phyloP scores from a whole-genome alignment of 140 eudicot species.

The Senecio squalidus region DNA sequence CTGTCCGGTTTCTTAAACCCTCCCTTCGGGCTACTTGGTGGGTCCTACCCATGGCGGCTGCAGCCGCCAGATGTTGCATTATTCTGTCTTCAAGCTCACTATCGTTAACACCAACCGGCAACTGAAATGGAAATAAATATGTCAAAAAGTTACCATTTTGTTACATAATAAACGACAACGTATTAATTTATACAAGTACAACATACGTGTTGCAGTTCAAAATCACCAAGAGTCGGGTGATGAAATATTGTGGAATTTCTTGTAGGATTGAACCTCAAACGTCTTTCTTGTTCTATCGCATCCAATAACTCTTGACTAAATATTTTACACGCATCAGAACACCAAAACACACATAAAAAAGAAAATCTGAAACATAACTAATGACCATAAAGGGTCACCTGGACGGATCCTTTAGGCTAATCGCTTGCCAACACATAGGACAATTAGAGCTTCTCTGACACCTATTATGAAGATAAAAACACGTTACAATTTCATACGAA shows the following conservation, averaged over 20 bases:
- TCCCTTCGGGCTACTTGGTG: slow-evolving; percentile 58
- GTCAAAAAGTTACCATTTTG: neutral
- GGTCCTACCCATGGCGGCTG: slow-evolving; percentile 81
- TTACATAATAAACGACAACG: neutral
- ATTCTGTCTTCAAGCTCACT: slow-evolving; percentile 72
- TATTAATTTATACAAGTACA: neutral
- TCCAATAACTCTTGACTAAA: slow-evolving; percentile 82
- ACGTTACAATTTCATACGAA: too few species aligned
- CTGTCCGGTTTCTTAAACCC: slow-evolving; percentile 52
- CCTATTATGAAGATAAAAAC: slow-evolving; percentile 39
- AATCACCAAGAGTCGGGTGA: slow-evolving; percentile 83
- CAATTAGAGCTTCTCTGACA: slow-evolving; percentile 95
- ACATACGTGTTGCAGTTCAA: slow-evolving; percentile 77
- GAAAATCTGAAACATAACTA: neutral
- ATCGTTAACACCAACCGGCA: slow-evolving; percentile 56
- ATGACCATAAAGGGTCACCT: slow-evolving; percentile 31
- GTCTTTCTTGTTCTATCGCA: slow-evolving; percentile 69
- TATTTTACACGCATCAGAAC: neutral
- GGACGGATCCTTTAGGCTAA: slow-evolving; percentile 77
- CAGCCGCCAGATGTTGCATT: slow-evolving; percentile 79
- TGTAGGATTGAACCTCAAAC: slow-evolving; percentile 49
- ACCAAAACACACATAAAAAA: neutral
- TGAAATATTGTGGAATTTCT: slow-evolving; percentile 77
- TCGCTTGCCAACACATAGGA: slow-evolving; percentile 89
- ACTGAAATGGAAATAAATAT: slow-evolving; percentile 22